Evolutionary conservation across 345 rosid genomes (phyloP), one percentile per base, ranked within the genome.

Genomic region (Gynandropsis gynandra): DNA sequence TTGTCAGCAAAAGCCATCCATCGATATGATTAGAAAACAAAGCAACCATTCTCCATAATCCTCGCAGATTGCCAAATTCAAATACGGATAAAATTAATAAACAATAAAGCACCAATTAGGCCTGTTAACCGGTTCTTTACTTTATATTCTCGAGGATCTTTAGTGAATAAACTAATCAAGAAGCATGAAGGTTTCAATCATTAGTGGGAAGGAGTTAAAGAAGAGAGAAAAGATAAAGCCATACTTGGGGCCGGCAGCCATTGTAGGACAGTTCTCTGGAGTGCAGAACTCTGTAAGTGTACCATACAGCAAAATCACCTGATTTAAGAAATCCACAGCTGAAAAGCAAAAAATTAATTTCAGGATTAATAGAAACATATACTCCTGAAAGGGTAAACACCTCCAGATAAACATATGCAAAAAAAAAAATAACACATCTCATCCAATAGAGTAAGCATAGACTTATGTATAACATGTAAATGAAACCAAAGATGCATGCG

Each of bases 311-410:
- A 92, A 84, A 73, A 87, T 92, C 88, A 92, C 98, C 67, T 92
- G 98, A 73, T 92, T 92, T 76, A 92, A 92, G 85, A 92, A 90
- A 77, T 90, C 98, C 68, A 90, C 98, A 44, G 98, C 98, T 90
- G 92, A 65, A 75, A 74, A 19, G 4, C 12, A 13, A 37, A 37
- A 2, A 27, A 15, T 10, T 1, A 36, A n/a, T 40, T 17, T 58
- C 59, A 43, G 1, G 5, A 24, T 24, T 2, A 5, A 24, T 24
- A 24, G 2, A 24, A 24, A 14, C 41, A 0, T 16, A 16, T 7
- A 14, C 42, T 43, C 13, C 34, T 14, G 10, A 46, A 16, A 16
- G 0, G 12, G 16, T 3, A 54, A 42, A 59, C 29, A 24, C 0
- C 10, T 17, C 1, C 0, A 9, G 2, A 4, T 4, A 10, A 16